These are phyloP conservation scores for Aspergillus pseudoviridinutans DNA, from an alignment of 2,329 filamentous ascomycete species.

Conservation along the genomic window DNA sequence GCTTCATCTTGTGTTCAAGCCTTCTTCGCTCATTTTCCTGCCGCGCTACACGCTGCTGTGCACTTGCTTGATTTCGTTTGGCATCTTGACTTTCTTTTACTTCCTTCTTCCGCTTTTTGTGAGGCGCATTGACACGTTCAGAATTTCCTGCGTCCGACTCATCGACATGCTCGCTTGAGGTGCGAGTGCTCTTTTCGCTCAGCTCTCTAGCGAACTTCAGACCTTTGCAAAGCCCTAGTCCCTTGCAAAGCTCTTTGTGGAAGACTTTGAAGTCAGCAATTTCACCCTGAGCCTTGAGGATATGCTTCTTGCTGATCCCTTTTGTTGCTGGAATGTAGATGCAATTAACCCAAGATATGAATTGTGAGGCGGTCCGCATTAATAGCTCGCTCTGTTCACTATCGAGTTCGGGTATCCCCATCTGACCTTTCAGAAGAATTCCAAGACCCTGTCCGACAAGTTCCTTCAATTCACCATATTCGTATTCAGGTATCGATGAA, in stretches of 20 bases:
- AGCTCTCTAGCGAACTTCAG: not conserved
- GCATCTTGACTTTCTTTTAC: constrained; percentile 49
- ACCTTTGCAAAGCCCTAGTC: constrained; percentile 14
- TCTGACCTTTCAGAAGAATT: constrained; percentile 6
- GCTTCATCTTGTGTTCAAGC: constrained; percentile 29
- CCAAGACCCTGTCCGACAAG: constrained; percentile 14
- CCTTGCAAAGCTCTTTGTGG: constrained; percentile 23
- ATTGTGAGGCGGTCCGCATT: constrained; percentile 25
- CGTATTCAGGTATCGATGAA: constrained; percentile 11
- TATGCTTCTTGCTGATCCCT: constrained; percentile 17
- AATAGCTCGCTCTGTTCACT: constrained; percentile 7
- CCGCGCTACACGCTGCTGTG: constrained; percentile 50
- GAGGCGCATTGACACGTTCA: constrained; percentile 25
- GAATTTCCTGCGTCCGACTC: not conserved
- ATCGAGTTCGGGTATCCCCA: constrained; percentile 6
- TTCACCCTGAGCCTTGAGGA: constrained; percentile 22
- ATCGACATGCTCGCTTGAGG: not conserved
- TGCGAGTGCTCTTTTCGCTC: not conserved
- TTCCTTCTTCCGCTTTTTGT: constrained; percentile 46
- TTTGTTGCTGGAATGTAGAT: constrained; percentile 10
- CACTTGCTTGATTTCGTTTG: constrained; percentile 53
- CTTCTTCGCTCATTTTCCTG: constrained; percentile 49
- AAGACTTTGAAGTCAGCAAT: constrained; percentile 27
- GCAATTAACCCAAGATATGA: constrained; percentile 31
- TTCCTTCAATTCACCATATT: constrained; percentile 6